phyloP scores from a whole-genome alignment of 257 asterid species.

The Fraxinus excelsior region DNA sequence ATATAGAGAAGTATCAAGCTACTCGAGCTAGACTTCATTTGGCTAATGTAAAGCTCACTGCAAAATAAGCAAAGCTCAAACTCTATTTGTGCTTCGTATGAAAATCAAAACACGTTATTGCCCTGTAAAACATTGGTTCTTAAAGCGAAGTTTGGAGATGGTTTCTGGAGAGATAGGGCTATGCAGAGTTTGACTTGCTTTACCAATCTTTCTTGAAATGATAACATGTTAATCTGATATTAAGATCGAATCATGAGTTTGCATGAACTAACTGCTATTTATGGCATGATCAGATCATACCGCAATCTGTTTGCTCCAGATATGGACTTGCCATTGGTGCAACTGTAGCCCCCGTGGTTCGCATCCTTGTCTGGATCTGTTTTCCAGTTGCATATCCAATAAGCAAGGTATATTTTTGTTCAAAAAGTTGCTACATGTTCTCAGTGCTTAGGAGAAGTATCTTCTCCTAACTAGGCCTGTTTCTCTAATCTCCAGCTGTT shows the following conservation, averaged over 20 bases:
- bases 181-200: not conserved
- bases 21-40: not conserved
- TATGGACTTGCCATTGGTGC: slow-evolving; percentile 97
- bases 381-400: slow-evolving; percentile 96
- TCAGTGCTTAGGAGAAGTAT: not conserved
- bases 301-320: slow-evolving; percentile 95
- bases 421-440: not conserved
- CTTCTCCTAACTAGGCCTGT: not conserved
- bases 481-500: slow-evolving; percentile 50
- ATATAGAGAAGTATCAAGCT: not conserved
- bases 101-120: not conserved
- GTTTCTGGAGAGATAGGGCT: not conserved
- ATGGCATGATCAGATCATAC: slow-evolving; percentile 66
- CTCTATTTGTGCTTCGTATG: not conserved
- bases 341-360: slow-evolving; percentile 74
- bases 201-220: not conserved
- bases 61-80: not conserved
- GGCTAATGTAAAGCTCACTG: not conserved
- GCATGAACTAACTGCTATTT: slow-evolving; percentile 10
- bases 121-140: not conserved
- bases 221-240: slow-evolving; percentile 3
- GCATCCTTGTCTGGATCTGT: slow-evolving; percentile 86
- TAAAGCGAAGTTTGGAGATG: not conserved
- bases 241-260: slow-evolving; percentile 10
- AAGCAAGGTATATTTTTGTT: slow-evolving; percentile 67